Base-by-base conservation (phyloP, 495 filamentous ascomycete genomes). In the Trichocladium antarcticum region DNA sequence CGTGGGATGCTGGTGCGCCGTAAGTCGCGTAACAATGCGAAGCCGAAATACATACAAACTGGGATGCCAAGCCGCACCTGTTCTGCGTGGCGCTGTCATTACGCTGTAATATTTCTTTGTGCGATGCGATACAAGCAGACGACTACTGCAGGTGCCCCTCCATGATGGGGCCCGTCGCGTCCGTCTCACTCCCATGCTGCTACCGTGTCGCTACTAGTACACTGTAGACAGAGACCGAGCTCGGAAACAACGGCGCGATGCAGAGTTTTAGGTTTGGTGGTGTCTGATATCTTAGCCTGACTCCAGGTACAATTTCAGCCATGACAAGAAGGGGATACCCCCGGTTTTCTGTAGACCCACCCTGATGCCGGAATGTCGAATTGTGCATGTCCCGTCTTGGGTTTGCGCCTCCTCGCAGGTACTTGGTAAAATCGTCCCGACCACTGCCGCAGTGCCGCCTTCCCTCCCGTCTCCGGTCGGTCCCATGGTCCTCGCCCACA, bases 351-450 rank as follows among this genome's bases (percentile, higher is more conserved):
- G 17, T 24, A 27, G 51, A 48, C 51, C 55, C 51, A 54, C 55
- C 34, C 24, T 31, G 39, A 14, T 32, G 41, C 48, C 16, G 47
- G 40, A 48, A 50, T 49, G 50, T 52, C 31, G 45, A 51, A 52
- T 28, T 37, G 14, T 11, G n/a, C n/a, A n/a, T n/a, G n/a, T n/a
- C 55, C 39, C 42, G 50, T 43, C 44, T 50, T 42, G 37, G 40
- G 44, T 53, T 54, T 58, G 53, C 52, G 58, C 57, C 56, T 54
- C 50, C 48, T n/a, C n/a, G n/a, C n/a, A n/a, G n/a, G n/a, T n/a
- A n/a, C n/a, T n/a, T n/a, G n/a, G n/a, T 48, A 53, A 61, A 55
- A 44, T 57, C 53, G 45, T 57, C 46, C 56, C 56, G 59, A 56
- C 57, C 55, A 50, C 59, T 62, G 52, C 59, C 54, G 61, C 53